Evolutionary conservation across 2,329 filamentous ascomycete species (phyloP).

Genomic region (Penicillium frequentans): DNA sequence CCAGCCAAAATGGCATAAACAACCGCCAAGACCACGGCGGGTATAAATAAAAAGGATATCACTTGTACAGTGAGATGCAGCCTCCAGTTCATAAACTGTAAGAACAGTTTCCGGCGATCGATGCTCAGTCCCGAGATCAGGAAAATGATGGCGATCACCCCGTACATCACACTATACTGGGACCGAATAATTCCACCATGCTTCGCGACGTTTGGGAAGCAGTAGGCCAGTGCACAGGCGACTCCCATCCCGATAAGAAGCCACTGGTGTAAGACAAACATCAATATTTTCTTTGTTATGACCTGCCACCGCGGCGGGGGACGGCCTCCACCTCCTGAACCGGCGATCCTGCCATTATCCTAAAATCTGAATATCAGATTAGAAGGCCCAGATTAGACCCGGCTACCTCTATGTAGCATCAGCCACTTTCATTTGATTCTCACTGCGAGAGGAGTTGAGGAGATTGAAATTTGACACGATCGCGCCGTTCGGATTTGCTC

Average conservation of each 20-base stretch:
- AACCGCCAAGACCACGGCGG: slow-evolving; percentile 59
- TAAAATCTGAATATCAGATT: not conserved
- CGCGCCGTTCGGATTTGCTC: slow-evolving; percentile 17
- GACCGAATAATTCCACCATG: slow-evolving; percentile 43
- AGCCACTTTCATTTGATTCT: not conserved
- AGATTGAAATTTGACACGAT: slow-evolving; percentile 5
- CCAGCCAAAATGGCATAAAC: slow-evolving; percentile 54
- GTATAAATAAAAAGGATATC: slow-evolving; percentile 66
- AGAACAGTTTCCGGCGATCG: slow-evolving; percentile 59
- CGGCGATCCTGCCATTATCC: slow-evolving; percentile 5
- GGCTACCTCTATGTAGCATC: not conserved
- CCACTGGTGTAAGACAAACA: slow-evolving; percentile 58
- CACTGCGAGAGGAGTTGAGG: not conserved
- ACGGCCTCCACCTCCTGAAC: not conserved
- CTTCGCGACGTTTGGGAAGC: slow-evolving; percentile 54
- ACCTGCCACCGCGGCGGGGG: slow-evolving; percentile 6
- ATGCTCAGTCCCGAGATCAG: slow-evolving; percentile 70
- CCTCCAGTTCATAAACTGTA: slow-evolving; percentile 66
- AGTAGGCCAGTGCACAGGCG: slow-evolving; percentile 53
- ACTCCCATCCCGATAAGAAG: slow-evolving; percentile 63
- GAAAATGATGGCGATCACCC: slow-evolving; percentile 68
- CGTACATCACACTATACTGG: slow-evolving; percentile 60
- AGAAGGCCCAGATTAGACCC: not conserved
- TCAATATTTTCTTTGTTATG: slow-evolving; percentile 18
- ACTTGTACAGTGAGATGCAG: slow-evolving; percentile 67